Percentiles rank a stretch among this genome's conserved stretches.
Conservation (phyloP, 1,284 basidiomycete genomes). For the Neolentinus lepideus region DNA sequence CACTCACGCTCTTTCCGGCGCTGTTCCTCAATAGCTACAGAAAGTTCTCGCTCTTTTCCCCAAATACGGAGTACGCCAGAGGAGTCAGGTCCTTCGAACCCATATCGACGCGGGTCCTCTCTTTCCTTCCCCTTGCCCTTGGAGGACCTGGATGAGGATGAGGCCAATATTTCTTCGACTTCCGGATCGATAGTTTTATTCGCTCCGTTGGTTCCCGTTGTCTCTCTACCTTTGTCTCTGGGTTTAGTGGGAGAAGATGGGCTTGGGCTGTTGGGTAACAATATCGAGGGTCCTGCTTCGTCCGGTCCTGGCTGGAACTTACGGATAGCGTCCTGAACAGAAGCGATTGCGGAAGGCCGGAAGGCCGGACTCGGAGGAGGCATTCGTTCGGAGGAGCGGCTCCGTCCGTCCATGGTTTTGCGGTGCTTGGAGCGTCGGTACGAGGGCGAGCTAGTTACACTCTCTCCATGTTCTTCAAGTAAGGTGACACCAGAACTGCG, state of each 20-base stretch:
- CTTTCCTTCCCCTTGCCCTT: slow-evolving; percentile 1
- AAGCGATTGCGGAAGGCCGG: slow-evolving; percentile 21
- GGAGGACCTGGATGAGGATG: background rate
- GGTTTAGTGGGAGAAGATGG: slow-evolving; percentile 5
- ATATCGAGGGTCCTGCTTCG: slow-evolving; percentile 31
- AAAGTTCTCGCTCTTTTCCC: slow-evolving; percentile 55
- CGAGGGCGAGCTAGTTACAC: background rate
- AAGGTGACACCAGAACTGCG: background rate
- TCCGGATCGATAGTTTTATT: background rate
- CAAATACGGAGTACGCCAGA: slow-evolving; percentile 39
- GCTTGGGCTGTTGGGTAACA: slow-evolving; percentile 18
- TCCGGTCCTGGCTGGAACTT: slow-evolving; percentile 29
- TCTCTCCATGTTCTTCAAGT: background rate
- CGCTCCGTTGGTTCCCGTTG: background rate
- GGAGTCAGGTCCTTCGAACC: slow-evolving; percentile 23
- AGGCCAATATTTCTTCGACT: too few species aligned
- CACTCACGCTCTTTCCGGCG: slow-evolving; percentile 31
- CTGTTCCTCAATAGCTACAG: slow-evolving; percentile 44
- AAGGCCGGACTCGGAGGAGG: slow-evolving; percentile 24
- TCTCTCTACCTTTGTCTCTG: slow-evolving; percentile 7
- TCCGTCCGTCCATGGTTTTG: background rate
- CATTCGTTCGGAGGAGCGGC: background rate
- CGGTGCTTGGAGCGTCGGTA: background rate
- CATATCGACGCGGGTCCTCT: background rate
- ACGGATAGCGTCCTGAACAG: slow-evolving; percentile 36